phyloP scores from a whole-genome alignment of 2,329 filamentous ascomycete species.

The Nectriaceae sp. region DNA sequence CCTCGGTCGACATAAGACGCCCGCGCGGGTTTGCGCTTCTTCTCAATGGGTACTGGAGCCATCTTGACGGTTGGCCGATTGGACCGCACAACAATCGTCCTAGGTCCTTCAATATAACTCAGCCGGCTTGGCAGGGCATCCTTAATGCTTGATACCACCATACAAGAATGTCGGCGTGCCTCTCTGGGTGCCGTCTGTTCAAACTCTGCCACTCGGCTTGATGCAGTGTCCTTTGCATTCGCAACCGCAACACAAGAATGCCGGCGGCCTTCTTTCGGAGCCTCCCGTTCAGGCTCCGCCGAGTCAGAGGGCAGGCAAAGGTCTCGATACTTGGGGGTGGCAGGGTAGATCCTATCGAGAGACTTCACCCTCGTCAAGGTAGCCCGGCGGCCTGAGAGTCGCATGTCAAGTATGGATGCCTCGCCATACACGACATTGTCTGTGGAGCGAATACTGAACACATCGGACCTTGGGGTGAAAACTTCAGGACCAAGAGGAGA shows the following conservation, averaged over 20 bases:
- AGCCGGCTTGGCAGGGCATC: constrained; percentile 22
- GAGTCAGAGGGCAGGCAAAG: constrained; percentile 27
- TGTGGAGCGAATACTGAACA: constrained; percentile 34
- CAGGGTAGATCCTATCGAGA: constrained; percentile 37
- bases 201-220: constrained; percentile 25
- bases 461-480: constrained; percentile 36
- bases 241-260: constrained; percentile 30
- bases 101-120: constrained; percentile 30
- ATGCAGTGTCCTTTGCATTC: constrained; percentile 19
- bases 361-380: constrained; percentile 38
- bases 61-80: constrained; percentile 30
- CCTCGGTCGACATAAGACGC: constrained; percentile 42
- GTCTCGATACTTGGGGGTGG: constrained; percentile 34
- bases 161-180: constrained; percentile 30
- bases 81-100: constrained; percentile 34
- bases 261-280: constrained; percentile 17
- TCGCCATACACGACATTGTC: constrained; percentile 43
- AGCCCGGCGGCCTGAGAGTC: constrained; percentile 25
- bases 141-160: constrained; percentile 23
- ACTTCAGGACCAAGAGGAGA: constrained; percentile 22
- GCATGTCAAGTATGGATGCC: constrained; percentile 41
- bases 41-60: constrained; percentile 30
- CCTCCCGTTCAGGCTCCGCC: constrained; percentile 20
- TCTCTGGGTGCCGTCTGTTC: constrained; percentile 16
- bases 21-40: constrained; percentile 28